Evolutionary conservation across 768 basidiomycete species (phyloP).

Genomic region (Paxillus involutus): DNA sequence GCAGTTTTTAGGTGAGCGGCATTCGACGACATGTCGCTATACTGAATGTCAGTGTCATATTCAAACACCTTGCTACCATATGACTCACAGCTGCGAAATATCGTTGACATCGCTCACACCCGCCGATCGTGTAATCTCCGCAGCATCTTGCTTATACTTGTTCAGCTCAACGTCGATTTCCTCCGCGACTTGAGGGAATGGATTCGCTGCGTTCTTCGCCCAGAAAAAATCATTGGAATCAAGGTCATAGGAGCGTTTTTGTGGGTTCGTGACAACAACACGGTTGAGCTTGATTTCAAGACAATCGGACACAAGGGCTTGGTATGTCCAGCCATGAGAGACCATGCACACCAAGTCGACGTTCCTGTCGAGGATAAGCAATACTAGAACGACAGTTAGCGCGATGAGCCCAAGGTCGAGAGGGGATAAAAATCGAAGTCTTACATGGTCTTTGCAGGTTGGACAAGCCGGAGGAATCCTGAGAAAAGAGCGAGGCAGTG

Average conservation of each 20-base stretch:
- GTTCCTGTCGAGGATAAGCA: slow-evolving; percentile 93
- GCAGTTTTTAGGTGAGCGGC: slow-evolving; percentile 95
- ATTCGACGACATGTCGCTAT: slow-evolving; percentile 87
- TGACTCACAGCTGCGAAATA: slow-evolving; percentile 83
- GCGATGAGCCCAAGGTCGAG: slow-evolving; percentile 10
- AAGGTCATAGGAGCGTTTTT: slow-evolving; percentile 86
- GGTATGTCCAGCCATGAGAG: slow-evolving; percentile 98
- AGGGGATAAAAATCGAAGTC: slow-evolving; percentile 23
- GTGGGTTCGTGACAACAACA: slow-evolving; percentile 77
- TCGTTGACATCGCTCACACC: slow-evolving; percentile 96
- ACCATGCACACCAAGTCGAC: slow-evolving; percentile 92
- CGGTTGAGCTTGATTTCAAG: slow-evolving; percentile 96
- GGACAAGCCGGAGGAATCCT: slow-evolving; percentile 80
- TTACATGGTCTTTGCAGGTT: slow-evolving; percentile 85
- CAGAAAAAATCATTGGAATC: slow-evolving; percentile 99
- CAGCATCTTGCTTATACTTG: slow-evolving; percentile 93
- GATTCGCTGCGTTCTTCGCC: slow-evolving; percentile 93
- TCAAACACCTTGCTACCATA: neutral
- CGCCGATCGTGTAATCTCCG: slow-evolving; percentile 93
- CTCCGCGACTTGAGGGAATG: slow-evolving; percentile 98
- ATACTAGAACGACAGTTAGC: slow-evolving; percentile 49
- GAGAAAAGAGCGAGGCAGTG: slow-evolving; percentile 66
- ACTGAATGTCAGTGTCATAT: slow-evolving; percentile 7
- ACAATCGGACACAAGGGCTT: slow-evolving; percentile 96
- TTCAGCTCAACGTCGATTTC: slow-evolving; percentile 93